Base-by-base conservation (phyloP, 179 eudicot species). In the Spergularia azorica region DNA sequence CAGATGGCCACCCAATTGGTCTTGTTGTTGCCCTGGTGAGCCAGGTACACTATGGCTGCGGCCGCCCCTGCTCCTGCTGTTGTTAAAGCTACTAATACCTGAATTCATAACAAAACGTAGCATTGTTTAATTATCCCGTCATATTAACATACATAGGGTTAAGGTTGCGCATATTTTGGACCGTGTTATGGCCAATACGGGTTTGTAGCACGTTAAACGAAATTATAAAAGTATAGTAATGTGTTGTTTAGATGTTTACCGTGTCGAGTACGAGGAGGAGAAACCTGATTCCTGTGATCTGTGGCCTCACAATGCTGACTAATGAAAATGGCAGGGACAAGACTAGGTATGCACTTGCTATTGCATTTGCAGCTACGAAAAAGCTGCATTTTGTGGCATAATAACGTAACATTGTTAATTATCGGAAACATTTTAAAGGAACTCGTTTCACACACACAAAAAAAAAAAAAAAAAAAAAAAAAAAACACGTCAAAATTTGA, bases 41-140 rank as follows among this genome's bases (percentile, higher is more conserved):
- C 99, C 63, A 95, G 79, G 88, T 95, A 95, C 48, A 95, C 99
- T 18, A 95, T 89, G 32, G 97, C 93, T 5, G 97, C 97, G 1
- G 97, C 95, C 3, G 97, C 90, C 1, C 91, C 87, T 48, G 99
- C 99, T 9, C 84, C 95, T 0, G 97, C 91, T 9, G 83, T 77
- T 16, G 91, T 90, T 20, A 90, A 71, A 18, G 88, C 93, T 71
- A 90, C 69, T 68, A 70, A 73, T 67, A 89, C 78, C 98, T 94
- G 83, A 21, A 15, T n/a, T 16, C 3, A 56, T 16, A 14, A 26
- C 74, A 70, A 20, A 69, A 4, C 32, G 5, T 17, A 21, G 9
- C 18, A 69, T 67, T 46, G 1, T 4, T 26, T 55, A 51, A 13
- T 50, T 2, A 50, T 50, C 72, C 4, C 12, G 17, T 68, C 21